Conservation (phyloP, 495 filamentous ascomycete species). For the Penicillium simplicissimum region DNA sequence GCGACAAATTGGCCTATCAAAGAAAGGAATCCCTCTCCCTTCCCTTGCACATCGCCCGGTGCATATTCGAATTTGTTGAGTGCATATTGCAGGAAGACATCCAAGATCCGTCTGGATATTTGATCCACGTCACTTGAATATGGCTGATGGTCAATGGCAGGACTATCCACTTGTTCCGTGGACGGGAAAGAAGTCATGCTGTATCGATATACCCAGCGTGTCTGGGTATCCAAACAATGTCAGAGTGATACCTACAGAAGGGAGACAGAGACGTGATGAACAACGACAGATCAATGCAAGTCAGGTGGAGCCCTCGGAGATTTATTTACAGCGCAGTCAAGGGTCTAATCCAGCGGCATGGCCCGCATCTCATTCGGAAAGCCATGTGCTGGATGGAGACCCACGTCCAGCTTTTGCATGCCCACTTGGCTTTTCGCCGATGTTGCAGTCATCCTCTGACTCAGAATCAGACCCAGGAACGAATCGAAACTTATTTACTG, state of each 20-base stretch:
- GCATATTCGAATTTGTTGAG: constrained; percentile 15
- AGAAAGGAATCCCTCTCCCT: constrained; percentile 9
- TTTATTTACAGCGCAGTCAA: no score
- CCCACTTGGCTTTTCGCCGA: background rate
- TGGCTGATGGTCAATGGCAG: background rate
- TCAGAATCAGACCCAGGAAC: background rate
- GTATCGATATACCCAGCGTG: constrained; percentile 3
- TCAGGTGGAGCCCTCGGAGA: background rate
- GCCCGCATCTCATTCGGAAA: background rate
- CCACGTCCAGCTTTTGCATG: background rate
- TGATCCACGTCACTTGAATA: constrained; percentile 7
- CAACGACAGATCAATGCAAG: background rate
- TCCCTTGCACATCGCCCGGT: background rate
- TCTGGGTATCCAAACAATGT: no score
- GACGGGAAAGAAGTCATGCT: background rate
- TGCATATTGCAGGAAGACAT: constrained; percentile 9
- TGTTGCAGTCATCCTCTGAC: background rate
- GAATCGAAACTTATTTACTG: background rate
- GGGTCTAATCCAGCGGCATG: no score
- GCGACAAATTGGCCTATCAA: constrained; percentile 8
- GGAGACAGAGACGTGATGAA: constrained; percentile 4
- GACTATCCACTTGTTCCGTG: background rate
- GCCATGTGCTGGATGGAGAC: background rate
- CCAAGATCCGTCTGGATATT: constrained; percentile 2
- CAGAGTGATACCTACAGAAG: background rate